Base-by-base conservation (phyloP, 2,329 filamentous ascomycete genomes). In the Alternaria sp. region DNA sequence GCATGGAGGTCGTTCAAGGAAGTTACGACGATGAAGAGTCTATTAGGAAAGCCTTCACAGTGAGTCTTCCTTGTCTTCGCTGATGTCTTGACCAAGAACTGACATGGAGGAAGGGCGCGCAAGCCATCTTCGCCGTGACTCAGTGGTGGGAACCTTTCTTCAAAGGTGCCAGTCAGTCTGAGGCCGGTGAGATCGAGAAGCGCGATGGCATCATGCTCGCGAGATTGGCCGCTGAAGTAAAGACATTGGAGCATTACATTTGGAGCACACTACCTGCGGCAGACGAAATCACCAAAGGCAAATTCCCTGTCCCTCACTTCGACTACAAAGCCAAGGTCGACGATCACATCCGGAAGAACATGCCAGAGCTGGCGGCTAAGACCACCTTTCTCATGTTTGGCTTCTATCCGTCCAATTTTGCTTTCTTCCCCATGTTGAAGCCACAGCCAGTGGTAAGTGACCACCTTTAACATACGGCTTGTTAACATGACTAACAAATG, bases 261-360 rank as follows among this genome's bases (percentile, higher is more conserved):
- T 83, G 81, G 80, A 80, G 77, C 21, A 83, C 82, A 4, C 71
- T 83, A n/a, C 81, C 81, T 1, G 71, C 76, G 23, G 67, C 71
- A 13, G 54, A 54, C 6, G 58, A 62, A 15, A 67, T 79, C 6
- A 75, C 74, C 2, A 44, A 67, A 0, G 80, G 81, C 3, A 75
- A 75, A 57, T 60, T 65, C 17, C 40, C 66, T 6, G 73, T 83
- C 1, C 77, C 80, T 2, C 81, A 84, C 60, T 81, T 80, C 32
- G 79, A 78, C n/a, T 73, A 68, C 62, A 84, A 84, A 66, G 74
- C 75, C 40, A 64, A 66, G 4, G 74, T 81, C 8, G 81, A 83
- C 65, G 70, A 72, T 15, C 76, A 75, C 23, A 82, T 83, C 69
- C 74, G 74, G 43, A 57, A 71, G 1, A 66, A 79, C n/a, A n/a